These are phyloP conservation scores for Aspergillus ochraceus DNA, from an alignment of 2,329 filamentous ascomycete genomes.

Conservation along the genomic window DNA sequence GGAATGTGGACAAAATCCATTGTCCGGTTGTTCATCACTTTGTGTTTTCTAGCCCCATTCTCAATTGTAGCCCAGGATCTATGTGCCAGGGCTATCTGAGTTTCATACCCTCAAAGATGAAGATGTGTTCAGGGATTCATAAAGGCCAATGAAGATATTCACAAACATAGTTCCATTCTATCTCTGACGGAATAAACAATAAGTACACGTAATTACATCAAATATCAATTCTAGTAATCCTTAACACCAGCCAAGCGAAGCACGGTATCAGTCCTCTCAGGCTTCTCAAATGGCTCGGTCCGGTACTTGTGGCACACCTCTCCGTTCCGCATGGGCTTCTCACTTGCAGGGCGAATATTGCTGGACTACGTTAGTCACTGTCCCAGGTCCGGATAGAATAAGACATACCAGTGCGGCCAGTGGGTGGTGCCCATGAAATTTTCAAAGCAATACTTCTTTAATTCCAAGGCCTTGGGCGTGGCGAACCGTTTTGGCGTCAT, in stretches of 20 bases:
- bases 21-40: no score
- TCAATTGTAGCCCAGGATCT: no score
- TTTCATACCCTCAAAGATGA: no score
- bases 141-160: no score
- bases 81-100: no score
- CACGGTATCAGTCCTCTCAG: constrained; percentile 33
- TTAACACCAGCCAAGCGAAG: constrained; percentile 38
- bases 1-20: no score
- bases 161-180: background rate
- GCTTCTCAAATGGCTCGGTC: constrained; percentile 41
- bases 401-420: constrained; percentile 33
- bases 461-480: constrained; percentile 29
- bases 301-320: constrained; percentile 39
- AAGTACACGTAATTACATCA: background rate
- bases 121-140: no score
- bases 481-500: constrained; percentile 40
- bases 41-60: no score
- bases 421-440: constrained; percentile 38
- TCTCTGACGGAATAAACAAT: background rate
- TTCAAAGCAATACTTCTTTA: constrained; percentile 37
- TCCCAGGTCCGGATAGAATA: rapidly evolving
- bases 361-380: constrained; percentile 8
- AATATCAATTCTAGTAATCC: constrained; percentile 3
- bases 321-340: constrained; percentile 39
- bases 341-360: constrained; percentile 38